These are phyloP conservation scores for Fusarium sp. DNA, from an alignment of 2,329 filamentous ascomycete genomes.

Conservation along the genomic window DNA sequence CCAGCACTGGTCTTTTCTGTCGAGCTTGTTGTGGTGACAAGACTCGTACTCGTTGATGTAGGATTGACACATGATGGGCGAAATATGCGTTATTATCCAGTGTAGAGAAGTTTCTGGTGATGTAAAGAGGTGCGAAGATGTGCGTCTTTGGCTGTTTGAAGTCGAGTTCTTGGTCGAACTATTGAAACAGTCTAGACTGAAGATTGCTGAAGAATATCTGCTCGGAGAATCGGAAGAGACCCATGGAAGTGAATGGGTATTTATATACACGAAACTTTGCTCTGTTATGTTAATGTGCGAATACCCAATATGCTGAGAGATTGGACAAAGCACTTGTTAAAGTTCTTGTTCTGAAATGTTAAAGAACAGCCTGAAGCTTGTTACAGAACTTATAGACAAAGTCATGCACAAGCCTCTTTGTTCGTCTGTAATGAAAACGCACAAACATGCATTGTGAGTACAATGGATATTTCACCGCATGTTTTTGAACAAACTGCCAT, in stretches of 20 bases:
- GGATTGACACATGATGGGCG: constrained; percentile 9
- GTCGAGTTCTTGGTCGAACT: background rate
- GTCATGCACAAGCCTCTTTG: background rate
- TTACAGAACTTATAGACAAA: background rate
- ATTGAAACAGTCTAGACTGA: background rate
- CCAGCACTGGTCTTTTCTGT: constrained; percentile 4
- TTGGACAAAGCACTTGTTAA: constrained; percentile 20
- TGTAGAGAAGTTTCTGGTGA: background rate
- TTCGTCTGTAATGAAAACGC: background rate
- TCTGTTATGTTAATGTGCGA: background rate
- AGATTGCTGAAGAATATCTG: background rate
- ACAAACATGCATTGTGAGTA: background rate
- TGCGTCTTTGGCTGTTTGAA: background rate
- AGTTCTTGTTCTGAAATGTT: constrained; percentile 9
- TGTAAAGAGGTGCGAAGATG: background rate
- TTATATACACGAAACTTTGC: background rate
- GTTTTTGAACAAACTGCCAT: background rate
- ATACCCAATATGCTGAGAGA: background rate
- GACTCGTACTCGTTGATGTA: constrained; percentile 1
- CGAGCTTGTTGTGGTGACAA: constrained; percentile 2
- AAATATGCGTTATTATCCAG: background rate
- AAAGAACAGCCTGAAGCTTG: constrained; percentile 3
- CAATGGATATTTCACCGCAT: background rate
- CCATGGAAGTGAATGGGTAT: background rate
- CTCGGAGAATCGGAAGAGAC: background rate